These are phyloP conservation scores for Actinomucor elegans DNA, from an alignment of 371 early-diverging fungal species.

Conservation along the genomic window DNA sequence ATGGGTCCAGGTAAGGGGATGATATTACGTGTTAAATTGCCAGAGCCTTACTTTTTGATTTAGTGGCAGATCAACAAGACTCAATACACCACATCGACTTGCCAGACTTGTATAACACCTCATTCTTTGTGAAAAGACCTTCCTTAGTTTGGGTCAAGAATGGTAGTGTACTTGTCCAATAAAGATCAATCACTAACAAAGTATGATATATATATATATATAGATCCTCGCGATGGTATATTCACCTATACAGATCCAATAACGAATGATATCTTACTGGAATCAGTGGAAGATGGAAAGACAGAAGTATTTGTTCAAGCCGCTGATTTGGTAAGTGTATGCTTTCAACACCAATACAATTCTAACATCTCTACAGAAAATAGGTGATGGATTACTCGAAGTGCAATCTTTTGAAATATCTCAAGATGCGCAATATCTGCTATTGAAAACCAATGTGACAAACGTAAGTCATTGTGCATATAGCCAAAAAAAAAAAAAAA, in stretches of 20 bases:
- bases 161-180: no score
- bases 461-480: constrained; percentile 34
- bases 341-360: no score
- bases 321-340: constrained; percentile 28
- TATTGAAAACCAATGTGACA: constrained; percentile 67
- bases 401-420: constrained; percentile 63
- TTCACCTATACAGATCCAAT: constrained; percentile 42
- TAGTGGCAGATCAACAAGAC: not conserved
- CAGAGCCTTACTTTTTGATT: not conserved
- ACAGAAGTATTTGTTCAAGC: constrained; percentile 30
- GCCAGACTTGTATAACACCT: constrained; percentile 54
- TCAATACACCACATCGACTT: constrained; percentile 37
- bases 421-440: constrained; percentile 73
- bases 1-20: constrained; percentile 10
- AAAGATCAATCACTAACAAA: not conserved
- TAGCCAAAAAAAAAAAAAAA: no score
- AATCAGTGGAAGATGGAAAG: constrained; percentile 31
- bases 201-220: not conserved
- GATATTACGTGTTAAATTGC: no score
- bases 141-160: constrained; percentile 53
- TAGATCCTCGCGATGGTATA: constrained; percentile 51
- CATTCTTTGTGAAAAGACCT: constrained; percentile 43
- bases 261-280: constrained; percentile 47
- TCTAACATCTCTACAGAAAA: constrained; percentile 18
- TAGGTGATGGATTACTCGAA: constrained; percentile 19